phyloP scores from a whole-genome alignment of 768 basidiomycete genomes.

The Trichaptum fuscoviolaceum region DNA sequence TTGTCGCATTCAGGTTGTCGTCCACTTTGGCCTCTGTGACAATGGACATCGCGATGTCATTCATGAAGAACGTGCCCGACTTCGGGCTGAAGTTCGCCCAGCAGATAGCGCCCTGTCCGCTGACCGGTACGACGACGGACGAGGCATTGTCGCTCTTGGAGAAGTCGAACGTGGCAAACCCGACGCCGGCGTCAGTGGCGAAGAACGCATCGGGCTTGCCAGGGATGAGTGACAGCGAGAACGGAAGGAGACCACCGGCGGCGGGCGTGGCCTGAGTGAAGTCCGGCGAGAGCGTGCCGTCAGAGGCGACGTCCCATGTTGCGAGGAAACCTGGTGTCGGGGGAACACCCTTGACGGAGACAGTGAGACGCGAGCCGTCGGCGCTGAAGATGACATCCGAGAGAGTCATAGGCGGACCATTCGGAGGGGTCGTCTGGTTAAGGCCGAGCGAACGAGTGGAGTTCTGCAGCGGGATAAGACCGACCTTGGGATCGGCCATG shows the following conservation, averaged over 20 bases:
- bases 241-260: slow-evolving; percentile 14
- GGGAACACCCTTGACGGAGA: slow-evolving; percentile 17
- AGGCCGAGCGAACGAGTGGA: slow-evolving; percentile 14
- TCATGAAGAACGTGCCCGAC: slow-evolving; percentile 42
- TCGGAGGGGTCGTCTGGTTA: slow-evolving; percentile 17
- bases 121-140: slow-evolving; percentile 19
- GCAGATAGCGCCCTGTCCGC: slow-evolving; percentile 37
- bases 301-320: slow-evolving; percentile 10
- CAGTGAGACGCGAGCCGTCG: slow-evolving; percentile 16
- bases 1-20: slow-evolving; percentile 16
- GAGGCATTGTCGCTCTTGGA: slow-evolving; percentile 6
- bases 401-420: slow-evolving; percentile 15
- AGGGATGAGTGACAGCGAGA: slow-evolving; percentile 14
- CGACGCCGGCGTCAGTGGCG: slow-evolving; percentile 14
- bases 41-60: slow-evolving; percentile 32
- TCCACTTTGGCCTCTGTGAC: slow-evolving; percentile 20
- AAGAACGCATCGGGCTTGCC: slow-evolving; percentile 14
- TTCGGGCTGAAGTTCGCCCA: slow-evolving; percentile 37
- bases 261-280: slow-evolving; percentile 12
- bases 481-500: slow-evolving; percentile 14
- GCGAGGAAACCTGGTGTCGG: slow-evolving; percentile 12
- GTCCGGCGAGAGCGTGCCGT: slow-evolving; percentile 13
- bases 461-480: slow-evolving; percentile 13
- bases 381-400: slow-evolving; percentile 16
- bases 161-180: slow-evolving; percentile 15